phyloP scores from a whole-genome alignment of 495 filamentous ascomycete species.

The Penicillium cosmopolitanum region DNA sequence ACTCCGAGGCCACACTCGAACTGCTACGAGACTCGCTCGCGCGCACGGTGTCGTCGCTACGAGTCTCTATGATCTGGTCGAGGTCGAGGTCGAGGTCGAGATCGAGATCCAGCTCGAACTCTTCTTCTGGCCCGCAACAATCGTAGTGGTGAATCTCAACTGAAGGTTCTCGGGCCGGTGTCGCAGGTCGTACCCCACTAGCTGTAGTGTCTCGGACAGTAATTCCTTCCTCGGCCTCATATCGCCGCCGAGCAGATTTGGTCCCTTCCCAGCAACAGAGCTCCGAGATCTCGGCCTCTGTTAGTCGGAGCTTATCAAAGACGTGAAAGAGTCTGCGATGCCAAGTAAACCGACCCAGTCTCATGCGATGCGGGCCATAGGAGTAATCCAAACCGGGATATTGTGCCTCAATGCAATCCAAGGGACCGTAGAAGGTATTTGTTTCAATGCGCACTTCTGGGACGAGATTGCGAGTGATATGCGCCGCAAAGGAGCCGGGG shows the following conservation, averaged over 20 bases:
- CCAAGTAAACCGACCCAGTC: conserved; percentile 78
- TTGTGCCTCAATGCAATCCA: conserved; percentile 83
- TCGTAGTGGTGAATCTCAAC: conserved; percentile 40
- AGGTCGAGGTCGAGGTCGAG: conserved; percentile 34
- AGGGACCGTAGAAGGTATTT: conserved; percentile 79
- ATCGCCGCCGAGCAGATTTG: conserved; percentile 82
- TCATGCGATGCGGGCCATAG: conserved; percentile 76
- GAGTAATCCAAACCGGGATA: conserved; percentile 92
- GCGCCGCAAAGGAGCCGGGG: conserved; percentile 59
- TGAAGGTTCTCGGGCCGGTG: conserved; percentile 37
- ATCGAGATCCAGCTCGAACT: conserved; percentile 21
- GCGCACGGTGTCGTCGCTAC: conserved; percentile 31
- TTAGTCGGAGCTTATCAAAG: conserved; percentile 79
- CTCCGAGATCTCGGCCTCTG: conserved; percentile 71
- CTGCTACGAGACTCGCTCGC: conserved; percentile 24
- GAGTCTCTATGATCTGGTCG: conserved; percentile 32
- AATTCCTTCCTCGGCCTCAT: conserved; percentile 76
- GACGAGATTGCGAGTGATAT: conserved; percentile 71
- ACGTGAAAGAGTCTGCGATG: conserved; percentile 80
- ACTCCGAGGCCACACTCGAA: conserved; percentile 27
- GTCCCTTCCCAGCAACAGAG: conserved; percentile 96
- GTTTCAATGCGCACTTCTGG: conserved; percentile 88
- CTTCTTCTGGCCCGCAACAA: conserved; percentile 32
- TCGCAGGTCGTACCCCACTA: conserved; percentile 58
- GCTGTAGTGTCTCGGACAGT: conserved; percentile 79